phyloP scores from a whole-genome alignment of 2,329 filamentous ascomycete species.

The Coniella lustricola region DNA sequence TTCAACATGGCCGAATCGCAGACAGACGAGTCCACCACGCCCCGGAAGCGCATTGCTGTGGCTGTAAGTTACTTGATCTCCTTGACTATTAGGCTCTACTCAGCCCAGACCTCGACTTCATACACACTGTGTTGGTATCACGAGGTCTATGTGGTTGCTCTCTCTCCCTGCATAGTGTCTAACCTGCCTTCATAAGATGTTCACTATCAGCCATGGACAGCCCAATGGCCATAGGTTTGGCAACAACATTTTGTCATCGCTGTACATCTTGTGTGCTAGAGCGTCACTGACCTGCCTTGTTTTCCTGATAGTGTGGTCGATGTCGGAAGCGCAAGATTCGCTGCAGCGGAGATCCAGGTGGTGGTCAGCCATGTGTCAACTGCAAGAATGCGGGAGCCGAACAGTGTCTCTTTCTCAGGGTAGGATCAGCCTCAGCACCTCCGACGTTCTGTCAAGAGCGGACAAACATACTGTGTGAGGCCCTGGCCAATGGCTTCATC shows the following conservation, averaged over 20 bases:
- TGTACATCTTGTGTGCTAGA: too few relatives aligned
- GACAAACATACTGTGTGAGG: background rate
- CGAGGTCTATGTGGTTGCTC: too few relatives aligned
- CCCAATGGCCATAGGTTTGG: too few relatives aligned
- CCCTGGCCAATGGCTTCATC: background rate
- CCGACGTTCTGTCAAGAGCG: background rate
- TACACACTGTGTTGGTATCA: background rate
- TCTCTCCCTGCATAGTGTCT: too few relatives aligned
- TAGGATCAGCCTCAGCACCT: conserved; percentile 30
- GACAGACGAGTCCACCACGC: conserved; percentile 35
- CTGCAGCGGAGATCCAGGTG: conserved; percentile 78
- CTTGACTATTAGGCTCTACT: background rate
- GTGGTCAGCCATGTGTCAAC: conserved; percentile 72
- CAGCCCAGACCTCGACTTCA: background rate
- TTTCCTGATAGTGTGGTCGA: conserved; percentile 63
- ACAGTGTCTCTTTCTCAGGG: conserved; percentile 73
- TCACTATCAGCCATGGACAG: too few relatives aligned
- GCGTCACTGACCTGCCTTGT: conserved; percentile 10
- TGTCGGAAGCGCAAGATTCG: conserved; percentile 93
- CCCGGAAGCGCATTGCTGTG: conserved; percentile 52
- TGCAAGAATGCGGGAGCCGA: conserved; percentile 69
- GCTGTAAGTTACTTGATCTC: conserved; percentile 38
- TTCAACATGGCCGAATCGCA: conserved; percentile 35
- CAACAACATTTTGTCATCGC: too few relatives aligned
- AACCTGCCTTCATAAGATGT: too few relatives aligned